Percentiles rank a stretch among this genome's conserved stretches.
phyloP scores from a whole-genome alignment of 139 green algal genomes.

The Volvox africanus region DNA sequence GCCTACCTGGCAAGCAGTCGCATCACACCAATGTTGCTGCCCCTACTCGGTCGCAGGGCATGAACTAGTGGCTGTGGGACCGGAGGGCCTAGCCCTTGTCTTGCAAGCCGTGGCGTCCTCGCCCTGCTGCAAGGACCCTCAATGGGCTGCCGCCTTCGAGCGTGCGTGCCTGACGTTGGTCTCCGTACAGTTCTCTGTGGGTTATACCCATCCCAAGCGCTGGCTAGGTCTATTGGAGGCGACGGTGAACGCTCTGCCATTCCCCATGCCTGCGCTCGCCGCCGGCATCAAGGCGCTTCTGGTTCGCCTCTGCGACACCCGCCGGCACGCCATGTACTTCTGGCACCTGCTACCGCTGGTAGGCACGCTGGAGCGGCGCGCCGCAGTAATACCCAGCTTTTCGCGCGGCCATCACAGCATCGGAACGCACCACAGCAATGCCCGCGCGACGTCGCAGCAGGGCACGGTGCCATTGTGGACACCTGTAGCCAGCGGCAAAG shows the following conservation, averaged over 20 bases:
- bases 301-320: slow-evolving; percentile 34
- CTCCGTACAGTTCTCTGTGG: slow-evolving; percentile 33
- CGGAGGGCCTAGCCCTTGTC: slow-evolving; percentile 25
- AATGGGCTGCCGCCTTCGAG: slow-evolving; percentile 36
- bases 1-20: too few species aligned
- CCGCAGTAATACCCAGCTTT: neutral
- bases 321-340: slow-evolving; percentile 21
- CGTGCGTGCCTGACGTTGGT: slow-evolving; percentile 31
- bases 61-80: slow-evolving; percentile 31
- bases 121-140: slow-evolving; percentile 30
- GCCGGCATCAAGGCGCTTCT: slow-evolving; percentile 10
- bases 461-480: neutral
- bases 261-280: slow-evolving; percentile 28
- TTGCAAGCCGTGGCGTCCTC: neutral
- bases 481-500: neutral
- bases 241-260: neutral
- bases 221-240: slow-evolving; percentile 18
- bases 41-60: neutral
- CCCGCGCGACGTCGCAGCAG: neutral
- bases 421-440: neutral
- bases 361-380: slow-evolving; percentile 27
- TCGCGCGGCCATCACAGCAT: neutral
- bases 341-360: slow-evolving; percentile 44
- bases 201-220: slow-evolving; percentile 47
- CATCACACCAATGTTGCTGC: too few species aligned